Base-by-base conservation (phyloP, 2,329 filamentous ascomycete species). In the Aspergillus sojae region DNA sequence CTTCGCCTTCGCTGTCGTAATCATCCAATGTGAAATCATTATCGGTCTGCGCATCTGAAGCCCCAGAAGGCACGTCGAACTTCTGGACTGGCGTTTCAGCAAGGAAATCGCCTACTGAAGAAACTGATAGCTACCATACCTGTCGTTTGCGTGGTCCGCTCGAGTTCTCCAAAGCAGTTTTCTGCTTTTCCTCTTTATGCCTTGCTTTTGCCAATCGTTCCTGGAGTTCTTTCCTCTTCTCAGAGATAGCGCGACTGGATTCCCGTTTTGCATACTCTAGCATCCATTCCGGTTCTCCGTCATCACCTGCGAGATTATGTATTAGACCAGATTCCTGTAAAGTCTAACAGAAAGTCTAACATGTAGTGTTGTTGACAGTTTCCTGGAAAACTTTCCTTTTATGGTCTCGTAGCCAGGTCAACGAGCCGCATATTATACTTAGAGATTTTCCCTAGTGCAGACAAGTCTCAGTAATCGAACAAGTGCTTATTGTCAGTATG, bases 401-500 rank as follows among this genome's bases (percentile, higher is more conserved):
- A 78, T 94, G 87, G 62, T 92, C 87, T 55, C 94, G 89, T n/a
- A 97, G 83, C 94, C 94, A 97, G 3, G 93, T 96, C 71, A 97
- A 78, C 6, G 93, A 89, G 46, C 90, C 91, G 74, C 94, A 97
- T 66, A 97, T 95, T 32, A 97, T 83, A 68, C 94, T 97, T 52
- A 97, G 79, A 1, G 94, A 97, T 84, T 97, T 97, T 52, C 94
- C 94, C 84, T 91, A 66, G 14, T 43, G 14, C 10, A 61, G 41
- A 56, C 28, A 52, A 26, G 45, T 34, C 48, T 52, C 48, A 52
- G 48, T 12, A 34, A 46, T 26, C 10, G 41, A 43, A 28, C 23
- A 39, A 30, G 43, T 39, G 48, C 30, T 21, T n/a, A 26, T n/a
- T 23, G 14, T 45, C 46, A 30, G 23, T 50, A 26, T 23, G 53